Evolutionary conservation across 768 basidiomycete species (phyloP).

Genomic region (Lenzites betulinus): DNA sequence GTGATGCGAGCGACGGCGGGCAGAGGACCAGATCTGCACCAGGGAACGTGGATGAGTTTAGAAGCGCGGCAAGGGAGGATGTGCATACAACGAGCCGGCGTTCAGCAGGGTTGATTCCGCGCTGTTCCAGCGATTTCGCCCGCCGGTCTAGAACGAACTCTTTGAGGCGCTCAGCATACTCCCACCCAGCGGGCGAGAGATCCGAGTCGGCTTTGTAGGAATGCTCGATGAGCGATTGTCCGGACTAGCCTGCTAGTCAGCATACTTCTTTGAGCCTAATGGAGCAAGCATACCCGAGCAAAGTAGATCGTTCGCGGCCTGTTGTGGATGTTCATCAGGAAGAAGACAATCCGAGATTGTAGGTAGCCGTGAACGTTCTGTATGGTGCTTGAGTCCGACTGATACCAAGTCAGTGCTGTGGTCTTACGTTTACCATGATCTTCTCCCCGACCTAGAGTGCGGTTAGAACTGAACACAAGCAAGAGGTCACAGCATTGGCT

Average conservation of each 20-base stretch:
- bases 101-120: slow-evolving; percentile 61
- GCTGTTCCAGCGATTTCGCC: slow-evolving; percentile 71
- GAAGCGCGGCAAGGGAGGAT: not conserved
- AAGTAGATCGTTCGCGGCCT: slow-evolving; percentile 93
- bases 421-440: slow-evolving; percentile 87
- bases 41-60: not conserved
- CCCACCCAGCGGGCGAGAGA: slow-evolving; percentile 92
- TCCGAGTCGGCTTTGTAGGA: slow-evolving; percentile 99
- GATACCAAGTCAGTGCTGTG: not conserved
- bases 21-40: slow-evolving; percentile 93
- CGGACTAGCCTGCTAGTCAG: slow-evolving; percentile 58
- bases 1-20: slow-evolving; percentile 89
- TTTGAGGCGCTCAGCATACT: slow-evolving; percentile 87
- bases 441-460: slow-evolving; percentile 84
- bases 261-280: not conserved
- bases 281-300: slow-evolving; percentile 67
- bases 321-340: slow-evolving; percentile 99
- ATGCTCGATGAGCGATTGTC: slow-evolving; percentile 98
- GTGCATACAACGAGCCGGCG: slow-evolving; percentile 66
- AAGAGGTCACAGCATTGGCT: slow-evolving; percentile 13
- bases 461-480: not conserved
- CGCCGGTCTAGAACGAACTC: slow-evolving; percentile 89
- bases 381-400: not conserved
- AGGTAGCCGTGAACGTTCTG: slow-evolving; percentile 88
- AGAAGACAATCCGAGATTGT: slow-evolving; percentile 94